Evolutionary conservation across 768 basidiomycete genomes (phyloP).

Genomic region (Pisolithus tinctorius): DNA sequence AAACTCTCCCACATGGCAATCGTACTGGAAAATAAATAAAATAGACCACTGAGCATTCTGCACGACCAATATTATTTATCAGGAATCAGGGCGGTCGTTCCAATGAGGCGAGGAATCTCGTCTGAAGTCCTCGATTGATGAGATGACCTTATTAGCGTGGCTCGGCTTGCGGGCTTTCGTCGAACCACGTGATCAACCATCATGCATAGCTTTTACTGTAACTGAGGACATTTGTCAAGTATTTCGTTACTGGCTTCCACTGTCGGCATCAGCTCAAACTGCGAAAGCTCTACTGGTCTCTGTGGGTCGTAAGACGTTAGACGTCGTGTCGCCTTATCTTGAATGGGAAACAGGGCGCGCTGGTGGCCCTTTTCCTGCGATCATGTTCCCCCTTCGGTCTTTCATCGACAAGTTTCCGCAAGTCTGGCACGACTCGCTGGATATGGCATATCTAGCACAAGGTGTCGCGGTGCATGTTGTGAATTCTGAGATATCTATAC

Average conservation of each 20-base stretch:
- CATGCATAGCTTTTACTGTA: neutral
- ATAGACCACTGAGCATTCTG: too few relatives aligned
- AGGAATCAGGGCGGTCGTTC: too few relatives aligned
- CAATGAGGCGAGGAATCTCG: too few relatives aligned
- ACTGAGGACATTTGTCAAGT: too few relatives aligned
- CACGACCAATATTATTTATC: too few relatives aligned
- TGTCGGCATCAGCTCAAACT: too few relatives aligned
- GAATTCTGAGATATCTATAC: slow-evolving; percentile 31
- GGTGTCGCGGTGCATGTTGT: neutral
- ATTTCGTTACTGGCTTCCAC: too few relatives aligned
- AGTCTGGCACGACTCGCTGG: neutral
- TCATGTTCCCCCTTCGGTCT: neutral
- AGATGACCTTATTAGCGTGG: too few relatives aligned
- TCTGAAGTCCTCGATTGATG: too few relatives aligned
- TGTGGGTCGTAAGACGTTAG: neutral
- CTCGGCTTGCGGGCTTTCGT: too few relatives aligned
- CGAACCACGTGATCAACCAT: neutral
- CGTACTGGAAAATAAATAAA: too few relatives aligned
- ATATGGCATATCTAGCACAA: neutral
- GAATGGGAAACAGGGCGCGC: slow-evolving; percentile 3
- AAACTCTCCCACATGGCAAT: too few relatives aligned
- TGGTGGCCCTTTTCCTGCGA: neutral
- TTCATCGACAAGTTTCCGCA: neutral
- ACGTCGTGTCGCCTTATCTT: neutral
- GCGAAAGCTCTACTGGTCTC: neutral